Base-by-base conservation (phyloP, 148 eudicot genomes). In the Vaccinium darrowii region DNA sequence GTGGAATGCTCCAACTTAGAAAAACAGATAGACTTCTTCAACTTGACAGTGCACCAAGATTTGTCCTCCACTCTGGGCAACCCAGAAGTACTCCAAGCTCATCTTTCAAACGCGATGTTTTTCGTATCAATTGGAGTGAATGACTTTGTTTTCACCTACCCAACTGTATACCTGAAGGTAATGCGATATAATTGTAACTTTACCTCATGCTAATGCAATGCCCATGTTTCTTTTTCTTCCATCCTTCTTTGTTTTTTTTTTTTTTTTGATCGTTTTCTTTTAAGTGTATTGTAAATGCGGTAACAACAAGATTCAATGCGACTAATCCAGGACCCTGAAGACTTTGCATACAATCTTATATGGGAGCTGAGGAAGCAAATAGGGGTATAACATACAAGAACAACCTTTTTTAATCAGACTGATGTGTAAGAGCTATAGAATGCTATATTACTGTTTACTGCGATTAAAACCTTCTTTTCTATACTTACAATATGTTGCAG, bases 71-170 rank as follows among this genome's bases (percentile, higher is more conserved):
- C 43, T 30, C 18, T 72, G 33, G 18, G 18, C 8, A 14, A 72
- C 16, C 76, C 47, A 13, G 15, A 33, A 12, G 18, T 10, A 14
- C 49, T 30, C 7, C 6, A 30, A 30, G 11, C 6, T 4, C 33
- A 25, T 72, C 76, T 72, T 30, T 30, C 18, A 5, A 33, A 14
- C 15, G 36, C 76, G 18, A 7, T 25, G 49, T 72, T 72, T 33
- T 72, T 72, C 18, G 13, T 72, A 30, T 72, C 76, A 12, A 72
- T 33, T 5, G 49, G 76, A 33, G 76, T 33, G 43, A 72, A 33
- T 33, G 76, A 72, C 76, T 72, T 25, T 6, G 39, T 72, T 72
- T 72, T 72, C 76, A 27, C 76, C 39, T 72, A 27, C 39, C 76
- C 39, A 25, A 27, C 8, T 1, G 39, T 30, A 11, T 25, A 72